These are phyloP conservation scores for Allantophomopsis lycopodina DNA, from an alignment of 2,329 filamentous ascomycete genomes.

Conservation along the genomic window DNA sequence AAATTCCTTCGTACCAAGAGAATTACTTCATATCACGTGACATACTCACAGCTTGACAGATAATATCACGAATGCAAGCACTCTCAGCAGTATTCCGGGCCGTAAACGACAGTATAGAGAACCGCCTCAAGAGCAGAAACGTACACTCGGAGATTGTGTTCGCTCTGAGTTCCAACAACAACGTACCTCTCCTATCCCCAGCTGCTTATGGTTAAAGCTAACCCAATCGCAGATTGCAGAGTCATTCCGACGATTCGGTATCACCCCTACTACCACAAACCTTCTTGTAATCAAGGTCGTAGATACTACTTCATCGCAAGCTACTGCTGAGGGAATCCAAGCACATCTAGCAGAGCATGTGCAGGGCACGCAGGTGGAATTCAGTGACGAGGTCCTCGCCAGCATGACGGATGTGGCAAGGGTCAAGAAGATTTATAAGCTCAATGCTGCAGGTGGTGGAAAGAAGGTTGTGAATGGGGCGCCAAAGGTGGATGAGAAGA, in stretches of 20 bases:
- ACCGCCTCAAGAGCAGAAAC: conserved; percentile 31
- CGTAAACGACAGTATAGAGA: conserved; percentile 27
- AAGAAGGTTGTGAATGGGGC: conserved; percentile 7
- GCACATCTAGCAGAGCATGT: conserved; percentile 48
- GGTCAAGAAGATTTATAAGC: conserved; percentile 77
- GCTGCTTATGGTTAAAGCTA: neutral
- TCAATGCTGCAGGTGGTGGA: conserved; percentile 42
- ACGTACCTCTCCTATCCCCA: conserved; percentile 19
- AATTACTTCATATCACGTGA: conserved; percentile 4
- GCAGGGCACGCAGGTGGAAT: conserved; percentile 41
- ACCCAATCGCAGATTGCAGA: conserved; percentile 59
- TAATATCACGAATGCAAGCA: conserved; percentile 31
- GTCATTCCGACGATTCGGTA: conserved; percentile 78
- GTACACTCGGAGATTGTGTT: conserved; percentile 44
- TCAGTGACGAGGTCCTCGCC: conserved; percentile 50
- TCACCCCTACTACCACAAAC: conserved; percentile 53
- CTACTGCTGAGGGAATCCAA: conserved; percentile 34
- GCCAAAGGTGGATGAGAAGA: conserved; percentile 21
- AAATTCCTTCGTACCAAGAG: neutral
- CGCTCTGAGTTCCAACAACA: conserved; percentile 38
- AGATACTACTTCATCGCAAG: conserved; percentile 28
- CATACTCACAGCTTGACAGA: conserved; percentile 15
- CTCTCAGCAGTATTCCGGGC: conserved; percentile 34
- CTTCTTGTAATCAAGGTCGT: conserved; percentile 76
- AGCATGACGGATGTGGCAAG: conserved; percentile 48